These are phyloP conservation scores for Bolboschoenus planiculmis DNA, from an alignment of 176 grass and related monocot genomes.

Conservation along the genomic window DNA sequence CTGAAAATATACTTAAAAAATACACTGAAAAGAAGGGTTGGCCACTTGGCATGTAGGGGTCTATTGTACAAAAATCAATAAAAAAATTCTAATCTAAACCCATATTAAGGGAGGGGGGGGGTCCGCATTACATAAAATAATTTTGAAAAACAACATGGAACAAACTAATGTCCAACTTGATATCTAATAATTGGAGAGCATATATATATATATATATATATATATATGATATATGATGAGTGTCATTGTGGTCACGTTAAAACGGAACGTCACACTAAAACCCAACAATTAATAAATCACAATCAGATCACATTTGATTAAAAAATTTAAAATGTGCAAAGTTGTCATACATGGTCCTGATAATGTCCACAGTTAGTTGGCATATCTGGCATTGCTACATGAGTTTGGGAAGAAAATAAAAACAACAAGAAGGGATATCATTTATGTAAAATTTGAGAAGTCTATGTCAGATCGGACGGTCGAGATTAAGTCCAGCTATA, in stretches of 20 bases:
- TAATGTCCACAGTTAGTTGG: not conserved
- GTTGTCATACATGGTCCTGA: not conserved
- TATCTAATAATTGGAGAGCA: no score
- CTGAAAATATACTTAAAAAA: not conserved
- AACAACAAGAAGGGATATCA: no score
- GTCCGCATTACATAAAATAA: no score
- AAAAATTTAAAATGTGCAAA: not conserved
- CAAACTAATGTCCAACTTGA: not conserved
- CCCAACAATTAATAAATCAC: not conserved
- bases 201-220: no score
- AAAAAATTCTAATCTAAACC: not conserved
- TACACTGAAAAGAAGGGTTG: not conserved
- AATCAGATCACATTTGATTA: not conserved
- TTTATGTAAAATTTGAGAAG: not conserved
- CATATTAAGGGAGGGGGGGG: no score
- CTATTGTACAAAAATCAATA: not conserved
- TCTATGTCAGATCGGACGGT: not conserved
- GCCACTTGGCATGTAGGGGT: not conserved
- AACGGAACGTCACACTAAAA: not conserved
- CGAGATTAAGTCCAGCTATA: not conserved
- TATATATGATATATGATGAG: no score
- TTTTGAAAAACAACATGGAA: not conserved
- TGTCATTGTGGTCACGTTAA: not conserved
- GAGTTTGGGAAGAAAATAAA: not conserved
- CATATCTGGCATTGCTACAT: constrained; percentile 1